phyloP scores from a whole-genome alignment of 441 rosid species.

The Gossypium armourianum region DNA sequence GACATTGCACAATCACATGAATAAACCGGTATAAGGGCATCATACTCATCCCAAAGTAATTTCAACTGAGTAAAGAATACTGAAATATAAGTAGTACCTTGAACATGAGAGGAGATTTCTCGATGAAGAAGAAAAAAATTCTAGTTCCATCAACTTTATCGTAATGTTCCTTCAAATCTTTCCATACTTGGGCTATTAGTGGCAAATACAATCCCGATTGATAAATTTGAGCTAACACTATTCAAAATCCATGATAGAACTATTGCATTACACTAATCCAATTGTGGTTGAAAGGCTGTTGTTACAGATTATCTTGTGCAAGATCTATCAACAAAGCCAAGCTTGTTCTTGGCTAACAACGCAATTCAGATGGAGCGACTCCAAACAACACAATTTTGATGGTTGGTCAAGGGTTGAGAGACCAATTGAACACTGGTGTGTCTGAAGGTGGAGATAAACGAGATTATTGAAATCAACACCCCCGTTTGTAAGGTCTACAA shows the following conservation, averaged over 20 bases:
- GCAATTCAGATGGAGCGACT: too few relatives aligned
- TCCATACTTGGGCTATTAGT: not conserved
- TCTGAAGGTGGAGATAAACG: too few relatives aligned
- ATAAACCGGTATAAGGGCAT: not conserved
- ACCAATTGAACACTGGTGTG: too few relatives aligned
- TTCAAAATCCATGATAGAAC: not conserved
- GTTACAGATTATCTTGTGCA: too few relatives aligned
- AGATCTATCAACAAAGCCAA: too few relatives aligned
- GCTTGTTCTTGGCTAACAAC: too few relatives aligned
- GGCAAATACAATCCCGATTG: not conserved
- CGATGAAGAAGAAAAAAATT: not conserved
- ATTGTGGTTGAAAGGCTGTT: too few relatives aligned
- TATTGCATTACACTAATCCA: not conserved
- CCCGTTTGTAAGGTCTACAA: too few relatives aligned
- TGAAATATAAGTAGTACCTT: not conserved
- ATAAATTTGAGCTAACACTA: not conserved
- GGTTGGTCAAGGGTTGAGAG: too few relatives aligned
- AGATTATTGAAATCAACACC: too few relatives aligned
- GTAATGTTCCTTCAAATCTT: too few relatives aligned
- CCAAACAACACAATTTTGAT: too few relatives aligned
- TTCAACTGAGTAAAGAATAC: not conserved
- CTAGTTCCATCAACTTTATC: not conserved
- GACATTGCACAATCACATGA: not conserved
- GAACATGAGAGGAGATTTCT: not conserved
- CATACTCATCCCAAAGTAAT: not conserved